A percentile compares a stretch with the other conserved stretches of the same genome.
These are phyloP conservation scores for Exophiala viscosa DNA, from an alignment of 2,329 filamentous ascomycete species.

Conservation along the genomic window DNA sequence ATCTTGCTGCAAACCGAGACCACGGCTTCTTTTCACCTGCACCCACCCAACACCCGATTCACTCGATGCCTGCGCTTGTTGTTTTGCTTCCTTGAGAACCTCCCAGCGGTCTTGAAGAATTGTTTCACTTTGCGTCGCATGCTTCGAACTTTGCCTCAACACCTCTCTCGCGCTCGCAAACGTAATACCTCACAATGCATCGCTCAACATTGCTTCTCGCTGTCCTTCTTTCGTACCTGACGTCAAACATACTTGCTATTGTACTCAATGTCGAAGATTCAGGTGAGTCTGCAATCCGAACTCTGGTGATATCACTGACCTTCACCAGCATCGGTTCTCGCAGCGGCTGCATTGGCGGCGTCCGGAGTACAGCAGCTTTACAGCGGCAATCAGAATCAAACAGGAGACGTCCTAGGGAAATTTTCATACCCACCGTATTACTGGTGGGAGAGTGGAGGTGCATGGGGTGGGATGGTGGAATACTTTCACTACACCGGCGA, in stretches of 20 bases:
- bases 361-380: conserved; percentile 53
- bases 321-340: conserved; percentile 41
- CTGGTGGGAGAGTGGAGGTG: conserved; percentile 58
- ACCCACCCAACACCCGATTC: too few species aligned
- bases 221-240: conserved; percentile 2
- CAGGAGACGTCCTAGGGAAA: conserved; percentile 50
- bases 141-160: neutral
- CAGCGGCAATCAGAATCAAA: conserved; percentile 48
- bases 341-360: conserved; percentile 42
- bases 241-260: conserved; percentile 22
- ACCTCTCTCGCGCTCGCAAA: neutral
- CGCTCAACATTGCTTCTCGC: neutral
- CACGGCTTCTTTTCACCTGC: too few species aligned
- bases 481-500: conserved; percentile 67
- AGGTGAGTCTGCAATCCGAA: conserved; percentile 23
- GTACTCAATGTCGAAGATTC: conserved; percentile 31
- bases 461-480: conserved; percentile 66
- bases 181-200: conserved; percentile 8
- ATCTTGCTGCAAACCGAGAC: too few species aligned
- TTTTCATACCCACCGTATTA: conserved; percentile 64
- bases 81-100: too few species aligned
- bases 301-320: neutral
- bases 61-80: too few species aligned
- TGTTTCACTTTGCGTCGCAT: neutral
- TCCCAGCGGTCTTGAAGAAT: neutral